Evolutionary conservation across 768 basidiomycete genomes (phyloP).

Genomic region (Rhodotorula toruloides): DNA sequence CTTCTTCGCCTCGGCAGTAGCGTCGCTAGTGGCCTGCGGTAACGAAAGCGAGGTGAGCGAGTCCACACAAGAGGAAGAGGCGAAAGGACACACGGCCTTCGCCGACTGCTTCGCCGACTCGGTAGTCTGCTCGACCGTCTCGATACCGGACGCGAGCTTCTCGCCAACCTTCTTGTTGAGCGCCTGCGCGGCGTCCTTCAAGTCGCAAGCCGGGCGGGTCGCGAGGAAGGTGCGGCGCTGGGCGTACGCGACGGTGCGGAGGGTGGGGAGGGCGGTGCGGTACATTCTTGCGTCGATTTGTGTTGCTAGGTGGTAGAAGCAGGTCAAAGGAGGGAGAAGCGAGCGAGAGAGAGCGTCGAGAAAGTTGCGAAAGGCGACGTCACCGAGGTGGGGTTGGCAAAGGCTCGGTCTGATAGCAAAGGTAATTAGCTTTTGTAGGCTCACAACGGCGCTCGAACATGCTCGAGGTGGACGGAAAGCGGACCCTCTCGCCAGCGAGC

Average conservation of each 20-base stretch:
- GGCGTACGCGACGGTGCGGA: slow-evolving; percentile 26
- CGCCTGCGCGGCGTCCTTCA: slow-evolving; percentile 49
- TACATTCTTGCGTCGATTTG: no score
- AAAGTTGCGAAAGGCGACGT: no score
- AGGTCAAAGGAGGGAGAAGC: no score
- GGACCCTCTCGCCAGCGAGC: no score
- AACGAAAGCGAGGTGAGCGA: background rate
- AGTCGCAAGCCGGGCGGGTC: slow-evolving; percentile 45
- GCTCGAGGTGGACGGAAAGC: no score
- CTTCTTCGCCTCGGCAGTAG: slow-evolving; percentile 35
- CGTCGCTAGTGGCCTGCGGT: slow-evolving; percentile 18
- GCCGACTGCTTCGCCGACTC: slow-evolving; percentile 3
- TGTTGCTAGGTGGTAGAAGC: no score
- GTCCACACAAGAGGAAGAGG: background rate
- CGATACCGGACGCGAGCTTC: background rate
- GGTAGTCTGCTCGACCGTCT: background rate
- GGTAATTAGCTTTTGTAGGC: no score
- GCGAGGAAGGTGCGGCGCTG: slow-evolving; percentile 44
- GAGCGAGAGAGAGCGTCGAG: no score
- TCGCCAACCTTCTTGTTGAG: slow-evolving; percentile 40
- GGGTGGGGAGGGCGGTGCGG: slow-evolving; percentile 30
- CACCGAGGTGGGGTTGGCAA: no score
- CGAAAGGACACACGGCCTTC: background rate
- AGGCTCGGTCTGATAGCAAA: no score
- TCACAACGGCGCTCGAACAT: no score